Evolutionary conservation across 129 eudicot genomes (phyloP).

Genomic region (Ambrosia trifida): DNA sequence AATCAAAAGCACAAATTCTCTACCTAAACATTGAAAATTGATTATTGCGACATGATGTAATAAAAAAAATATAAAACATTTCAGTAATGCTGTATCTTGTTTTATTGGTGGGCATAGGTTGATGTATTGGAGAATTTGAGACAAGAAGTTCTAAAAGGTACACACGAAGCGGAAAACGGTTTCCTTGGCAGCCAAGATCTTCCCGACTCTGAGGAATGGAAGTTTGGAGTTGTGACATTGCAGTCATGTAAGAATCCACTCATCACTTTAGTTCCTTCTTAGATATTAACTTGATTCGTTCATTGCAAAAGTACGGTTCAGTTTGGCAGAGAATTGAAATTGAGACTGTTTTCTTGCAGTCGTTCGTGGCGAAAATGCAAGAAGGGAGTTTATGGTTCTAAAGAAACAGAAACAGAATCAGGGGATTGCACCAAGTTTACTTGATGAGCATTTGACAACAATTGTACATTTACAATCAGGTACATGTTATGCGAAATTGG

Average conservation of each 20-base stretch:
- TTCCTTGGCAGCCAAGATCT: slow-evolving; percentile 60
- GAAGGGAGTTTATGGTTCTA: slow-evolving; percentile 49
- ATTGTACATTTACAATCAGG: slow-evolving; percentile 79
- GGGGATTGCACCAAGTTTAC: slow-evolving; percentile 37
- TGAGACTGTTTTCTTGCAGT: slow-evolving; percentile 45
- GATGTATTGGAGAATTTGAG: slow-evolving; percentile 65
- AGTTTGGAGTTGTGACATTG: slow-evolving; percentile 49
- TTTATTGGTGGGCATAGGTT: slow-evolving; percentile 46
- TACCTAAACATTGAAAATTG: too few relatives aligned
- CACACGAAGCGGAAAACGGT: slow-evolving; percentile 60
- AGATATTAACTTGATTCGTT: background rate
- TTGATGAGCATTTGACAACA: slow-evolving; percentile 62
- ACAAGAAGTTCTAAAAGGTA: slow-evolving; percentile 68
- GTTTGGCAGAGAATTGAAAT: background rate
- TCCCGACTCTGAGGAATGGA: slow-evolving; percentile 51
- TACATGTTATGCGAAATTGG: slow-evolving; percentile 20
- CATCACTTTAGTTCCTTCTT: background rate
- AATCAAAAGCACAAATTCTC: too few relatives aligned
- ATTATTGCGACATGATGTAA: too few relatives aligned
- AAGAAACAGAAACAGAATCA: slow-evolving; percentile 34
- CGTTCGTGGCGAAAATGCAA: slow-evolving; percentile 82
- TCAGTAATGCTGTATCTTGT: background rate
- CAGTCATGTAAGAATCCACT: slow-evolving; percentile 72
- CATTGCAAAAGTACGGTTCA: background rate
- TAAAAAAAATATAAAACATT: background rate